phyloP scores from a whole-genome alignment of 1,139 yeast species.

The Kodamaea sp. region DNA sequence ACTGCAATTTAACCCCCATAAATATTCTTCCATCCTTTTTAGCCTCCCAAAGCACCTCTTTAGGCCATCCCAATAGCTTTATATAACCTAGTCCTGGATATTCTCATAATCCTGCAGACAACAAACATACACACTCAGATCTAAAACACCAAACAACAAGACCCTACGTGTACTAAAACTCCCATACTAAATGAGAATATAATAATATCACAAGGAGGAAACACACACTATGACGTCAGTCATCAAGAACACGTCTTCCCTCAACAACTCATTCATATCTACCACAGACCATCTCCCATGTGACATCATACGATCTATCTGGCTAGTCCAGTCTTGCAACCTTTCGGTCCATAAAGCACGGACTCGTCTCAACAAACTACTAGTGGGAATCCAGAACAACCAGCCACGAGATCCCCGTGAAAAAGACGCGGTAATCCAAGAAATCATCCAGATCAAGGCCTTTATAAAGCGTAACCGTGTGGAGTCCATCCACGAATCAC shows the following conservation, averaged over 20 bases:
- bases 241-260: slow-evolving; percentile 27
- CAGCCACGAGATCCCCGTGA: neutral
- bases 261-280: slow-evolving; percentile 43
- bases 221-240: slow-evolving; percentile 13
- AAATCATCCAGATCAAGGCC: slow-evolving; percentile 14
- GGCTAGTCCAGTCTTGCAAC: slow-evolving; percentile 47
- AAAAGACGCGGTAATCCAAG: slow-evolving; percentile 9
- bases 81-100: no score
- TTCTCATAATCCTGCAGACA: no score
- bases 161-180: no score
- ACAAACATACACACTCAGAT: no score
- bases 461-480: slow-evolving; percentile 16
- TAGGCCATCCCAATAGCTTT: no score
- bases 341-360: slow-evolving; percentile 25
- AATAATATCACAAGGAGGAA: no score
- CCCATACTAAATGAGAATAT: no score
- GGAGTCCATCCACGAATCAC: slow-evolving; percentile 39
- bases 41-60: no score
- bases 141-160: no score
- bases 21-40: no score
- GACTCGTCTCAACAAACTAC: slow-evolving; percentile 10
- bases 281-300: slow-evolving; percentile 51
- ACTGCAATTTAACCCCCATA: no score
- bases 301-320: slow-evolving; percentile 45
- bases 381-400: slow-evolving; percentile 7